Conservation (phyloP, 257 asterid species). For the Coffea eugenioides region DNA sequence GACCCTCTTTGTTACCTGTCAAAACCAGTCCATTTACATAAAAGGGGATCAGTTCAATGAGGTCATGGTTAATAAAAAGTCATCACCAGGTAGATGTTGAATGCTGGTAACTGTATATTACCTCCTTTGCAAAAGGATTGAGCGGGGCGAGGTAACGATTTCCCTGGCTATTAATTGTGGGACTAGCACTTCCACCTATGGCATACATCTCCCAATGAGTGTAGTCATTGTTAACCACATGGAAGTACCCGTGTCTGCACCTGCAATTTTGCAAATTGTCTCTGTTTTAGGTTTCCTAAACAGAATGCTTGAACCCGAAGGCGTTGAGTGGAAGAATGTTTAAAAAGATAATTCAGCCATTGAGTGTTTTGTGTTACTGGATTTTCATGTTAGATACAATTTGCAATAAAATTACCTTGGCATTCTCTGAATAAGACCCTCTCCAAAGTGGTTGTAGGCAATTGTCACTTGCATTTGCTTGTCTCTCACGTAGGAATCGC, state of each 20-base stretch:
- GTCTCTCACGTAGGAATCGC: conserved; percentile 80
- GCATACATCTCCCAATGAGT: conserved; percentile 99
- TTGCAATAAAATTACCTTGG: conserved; percentile 56
- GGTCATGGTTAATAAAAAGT: neutral
- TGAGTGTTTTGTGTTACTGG: neutral
- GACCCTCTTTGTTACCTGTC: conserved; percentile 87
- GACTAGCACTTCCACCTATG: conserved; percentile 86
- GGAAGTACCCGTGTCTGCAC: conserved; percentile 91
- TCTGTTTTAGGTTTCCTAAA: neutral
- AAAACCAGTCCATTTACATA: conserved; percentile 13
- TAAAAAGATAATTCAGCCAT: neutral
- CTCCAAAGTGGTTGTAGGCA: conserved; percentile 92
- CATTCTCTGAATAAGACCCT: conserved; percentile 94
- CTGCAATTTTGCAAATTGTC: conserved; percentile 37
- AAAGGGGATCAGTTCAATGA: neutral
- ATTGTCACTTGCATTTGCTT: conserved; percentile 94
- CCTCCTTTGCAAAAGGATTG: conserved; percentile 84
- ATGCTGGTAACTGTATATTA: conserved; percentile 16
- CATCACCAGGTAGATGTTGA: neutral
- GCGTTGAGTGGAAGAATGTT: neutral
- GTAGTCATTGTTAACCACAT: conserved; percentile 94
- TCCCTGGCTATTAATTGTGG: conserved; percentile 94
- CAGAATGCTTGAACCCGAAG: neutral
- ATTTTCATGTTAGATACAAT: neutral
- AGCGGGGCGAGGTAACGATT: conserved; percentile 82